Evolutionary conservation across 345 rosid species (phyloP).

Genomic region (Kernera saxatilis): DNA sequence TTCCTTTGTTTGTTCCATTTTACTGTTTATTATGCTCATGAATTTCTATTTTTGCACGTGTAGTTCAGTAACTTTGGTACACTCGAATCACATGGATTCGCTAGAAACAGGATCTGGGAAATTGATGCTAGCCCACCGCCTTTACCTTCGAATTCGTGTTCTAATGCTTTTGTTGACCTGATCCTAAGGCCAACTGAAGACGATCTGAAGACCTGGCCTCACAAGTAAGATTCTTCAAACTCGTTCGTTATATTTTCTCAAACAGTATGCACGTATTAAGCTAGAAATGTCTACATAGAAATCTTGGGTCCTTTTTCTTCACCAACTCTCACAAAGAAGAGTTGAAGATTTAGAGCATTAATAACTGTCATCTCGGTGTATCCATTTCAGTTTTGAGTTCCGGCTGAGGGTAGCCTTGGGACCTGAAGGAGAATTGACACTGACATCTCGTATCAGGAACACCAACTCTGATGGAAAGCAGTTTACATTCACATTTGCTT

Average conservation of each 20-base stretch:
- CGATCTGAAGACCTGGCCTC: conserved; percentile 79
- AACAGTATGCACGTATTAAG: neutral
- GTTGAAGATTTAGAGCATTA: neutral
- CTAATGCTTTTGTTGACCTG: conserved; percentile 60
- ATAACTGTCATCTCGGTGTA: conserved; percentile 1
- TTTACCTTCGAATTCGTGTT: conserved; percentile 45
- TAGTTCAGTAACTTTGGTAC: conserved; percentile 75
- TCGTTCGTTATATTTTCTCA: neutral
- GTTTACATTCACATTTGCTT: conserved; percentile 88
- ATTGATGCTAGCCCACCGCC: conserved; percentile 71
- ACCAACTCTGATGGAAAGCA: conserved; percentile 79
- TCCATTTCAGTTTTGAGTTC: conserved; percentile 65
- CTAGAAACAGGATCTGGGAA: conserved; percentile 84
- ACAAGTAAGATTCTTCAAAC: conserved; percentile 46
- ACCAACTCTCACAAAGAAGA: neutral
- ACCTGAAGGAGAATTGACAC: conserved; percentile 66
- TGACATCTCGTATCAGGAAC: conserved; percentile 87
- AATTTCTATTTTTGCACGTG: conserved; percentile 13
- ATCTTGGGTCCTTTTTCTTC: neutral
- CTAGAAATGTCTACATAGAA: neutral
- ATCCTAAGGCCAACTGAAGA: conserved; percentile 79
- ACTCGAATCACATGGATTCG: conserved; percentile 85
- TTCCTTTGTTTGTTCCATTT: neutral
- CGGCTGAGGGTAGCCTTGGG: conserved; percentile 85
- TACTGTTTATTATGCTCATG: conserved; percentile 9